Percentiles rank a stretch among this genome's conserved stretches.
Conservation (phyloP, 1,139 yeast species). For the Wickerhamiella pararugosa region DNA sequence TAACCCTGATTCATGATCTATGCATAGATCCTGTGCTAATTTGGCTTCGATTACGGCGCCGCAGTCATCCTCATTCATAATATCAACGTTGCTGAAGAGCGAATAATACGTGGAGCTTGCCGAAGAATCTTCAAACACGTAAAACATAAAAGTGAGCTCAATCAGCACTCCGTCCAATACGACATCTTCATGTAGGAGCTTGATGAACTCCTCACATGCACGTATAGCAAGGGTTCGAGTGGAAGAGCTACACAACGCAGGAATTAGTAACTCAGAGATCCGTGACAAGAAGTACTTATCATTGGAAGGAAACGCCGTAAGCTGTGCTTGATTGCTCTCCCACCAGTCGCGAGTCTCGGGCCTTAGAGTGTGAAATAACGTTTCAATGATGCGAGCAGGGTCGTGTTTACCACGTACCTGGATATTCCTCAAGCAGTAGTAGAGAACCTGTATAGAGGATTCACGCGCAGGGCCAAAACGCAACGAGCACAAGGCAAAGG, state of each 20-base stretch:
- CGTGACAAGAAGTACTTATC: not conserved
- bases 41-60: not conserved
- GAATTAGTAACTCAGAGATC: not conserved
- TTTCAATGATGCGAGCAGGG: too few species aligned
- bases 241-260: not conserved
- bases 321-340: not conserved
- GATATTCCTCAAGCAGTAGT: too few species aligned
- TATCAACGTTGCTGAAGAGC: not conserved
- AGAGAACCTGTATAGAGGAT: too few species aligned
- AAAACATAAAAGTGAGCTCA: not conserved
- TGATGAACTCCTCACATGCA: constrained; percentile 1
- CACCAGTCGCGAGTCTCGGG: not conserved
- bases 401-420: too few species aligned
- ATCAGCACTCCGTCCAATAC: not conserved
- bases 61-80: not conserved
- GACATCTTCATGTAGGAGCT: not conserved
- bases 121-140: not conserved
- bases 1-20: not conserved
- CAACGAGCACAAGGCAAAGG: too few species aligned
- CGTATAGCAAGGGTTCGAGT: not conserved
- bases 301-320: too few species aligned
- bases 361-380: too few species aligned
- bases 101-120: not conserved
- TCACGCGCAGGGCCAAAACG: too few species aligned
- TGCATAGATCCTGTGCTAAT: not conserved